Conservation (phyloP, 306 rosid species). For the Acacia melanoxylon region DNA sequence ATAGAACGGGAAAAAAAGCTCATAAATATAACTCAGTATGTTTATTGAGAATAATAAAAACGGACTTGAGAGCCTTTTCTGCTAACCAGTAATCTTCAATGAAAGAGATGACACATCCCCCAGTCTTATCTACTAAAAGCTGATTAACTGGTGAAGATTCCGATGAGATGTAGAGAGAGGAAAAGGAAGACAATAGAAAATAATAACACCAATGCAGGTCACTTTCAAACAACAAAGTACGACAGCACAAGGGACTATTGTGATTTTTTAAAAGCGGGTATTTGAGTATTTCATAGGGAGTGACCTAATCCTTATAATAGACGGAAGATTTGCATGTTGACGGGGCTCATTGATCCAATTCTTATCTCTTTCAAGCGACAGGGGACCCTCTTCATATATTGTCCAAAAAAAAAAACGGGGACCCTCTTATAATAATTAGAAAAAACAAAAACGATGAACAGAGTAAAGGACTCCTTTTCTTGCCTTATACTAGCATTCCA, state of each 20-base stretch:
- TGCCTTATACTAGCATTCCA: neutral
- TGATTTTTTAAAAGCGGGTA: neutral
- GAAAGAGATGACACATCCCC: conserved; percentile 31
- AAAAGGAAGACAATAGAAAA: neutral
- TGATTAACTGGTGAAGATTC: conserved; percentile 42
- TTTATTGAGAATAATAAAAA: conserved; percentile 12
- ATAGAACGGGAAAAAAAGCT: neutral
- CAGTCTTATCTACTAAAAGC: conserved; percentile 49
- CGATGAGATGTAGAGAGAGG: conserved; percentile 26
- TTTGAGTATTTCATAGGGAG: neutral
- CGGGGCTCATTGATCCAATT: neutral
- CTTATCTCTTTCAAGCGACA: neutral
- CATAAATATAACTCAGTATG: conserved; percentile 7
- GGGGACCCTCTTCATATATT: neutral
- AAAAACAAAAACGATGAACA: neutral
- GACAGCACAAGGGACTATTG: neutral
- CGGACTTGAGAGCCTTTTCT: neutral
- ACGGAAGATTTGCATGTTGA: neutral
- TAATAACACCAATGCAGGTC: conserved; percentile 24
- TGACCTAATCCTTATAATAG: neutral
- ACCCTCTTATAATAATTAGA: neutral
- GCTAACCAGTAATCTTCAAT: conserved; percentile 47
- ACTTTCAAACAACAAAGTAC: conserved; percentile 35
- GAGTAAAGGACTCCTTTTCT: neutral
- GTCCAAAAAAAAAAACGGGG: too few species aligned